phyloP scores from a whole-genome alignment of 2,329 filamentous ascomycete genomes.

The Pseudogymnoascus sp. region DNA sequence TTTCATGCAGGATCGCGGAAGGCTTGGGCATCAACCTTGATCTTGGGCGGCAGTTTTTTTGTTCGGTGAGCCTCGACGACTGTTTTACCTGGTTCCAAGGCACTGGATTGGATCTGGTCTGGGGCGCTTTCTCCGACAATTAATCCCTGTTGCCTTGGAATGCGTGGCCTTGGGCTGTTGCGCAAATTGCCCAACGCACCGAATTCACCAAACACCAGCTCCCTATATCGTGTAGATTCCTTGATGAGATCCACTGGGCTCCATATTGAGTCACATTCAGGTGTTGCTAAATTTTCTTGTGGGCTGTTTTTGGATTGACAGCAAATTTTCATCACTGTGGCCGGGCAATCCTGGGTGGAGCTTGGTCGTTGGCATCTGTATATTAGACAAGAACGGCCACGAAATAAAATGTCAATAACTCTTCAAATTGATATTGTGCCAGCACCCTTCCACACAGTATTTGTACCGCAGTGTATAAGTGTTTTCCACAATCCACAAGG shows the following conservation, averaged over 20 bases:
- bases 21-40: slow-evolving; percentile 7
- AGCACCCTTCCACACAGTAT: neutral
- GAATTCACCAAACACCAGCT: slow-evolving; percentile 3
- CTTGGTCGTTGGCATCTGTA: neutral
- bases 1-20: slow-evolving; percentile 9
- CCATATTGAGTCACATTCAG: slow-evolving; percentile 5
- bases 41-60: slow-evolving; percentile 1
- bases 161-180: slow-evolving; percentile 1
- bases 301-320: neutral
- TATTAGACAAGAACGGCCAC: slow-evolving; percentile 4
- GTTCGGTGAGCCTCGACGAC: neutral
- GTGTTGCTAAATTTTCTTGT: neutral
- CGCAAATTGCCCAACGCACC: neutral
- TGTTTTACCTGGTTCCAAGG: neutral
- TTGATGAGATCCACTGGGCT: neutral
- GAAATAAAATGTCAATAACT: slow-evolving; percentile 1
- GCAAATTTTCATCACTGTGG: neutral
- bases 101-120: neutral
- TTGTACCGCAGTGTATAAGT: slow-evolving; percentile 4
- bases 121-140: neutral
- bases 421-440: slow-evolving; percentile 3
- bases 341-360: neutral
- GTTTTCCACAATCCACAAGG: slow-evolving; percentile 4
- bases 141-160: neutral
- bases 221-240: slow-evolving; percentile 1